Evolutionary conservation across 2,329 filamentous ascomycete species (phyloP), one percentile per base, ranked within the genome.

Genomic region (Xylariales sp.): DNA sequence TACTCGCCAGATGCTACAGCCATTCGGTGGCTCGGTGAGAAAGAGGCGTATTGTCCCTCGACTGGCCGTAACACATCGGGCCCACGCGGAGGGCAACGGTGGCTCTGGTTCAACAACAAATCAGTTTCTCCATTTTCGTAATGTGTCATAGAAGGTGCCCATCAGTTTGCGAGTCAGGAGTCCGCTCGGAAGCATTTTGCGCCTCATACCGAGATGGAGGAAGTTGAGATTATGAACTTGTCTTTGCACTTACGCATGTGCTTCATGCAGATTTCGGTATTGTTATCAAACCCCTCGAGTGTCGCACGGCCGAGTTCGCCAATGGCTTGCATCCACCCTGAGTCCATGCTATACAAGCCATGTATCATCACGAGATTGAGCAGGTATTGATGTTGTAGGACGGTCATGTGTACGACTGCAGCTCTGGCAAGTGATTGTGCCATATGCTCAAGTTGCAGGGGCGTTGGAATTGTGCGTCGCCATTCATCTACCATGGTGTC

Each of bases 341-440:
- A 57, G 4, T 62, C 53, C 7, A 57, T 44, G n/a, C 60, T 63
- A 20, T 64, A 68, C 2, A 69, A 53, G 2, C 67, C 64, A 20
- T 68, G 64, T 0, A 59, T 55, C 50, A 58, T 61, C 8, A 62
- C 53, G n/a, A 63, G 52, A 1, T 59, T 61, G 24, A 62, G 38
- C 1, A 68, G 38, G 24, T 63, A 68, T 1, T 57, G 53, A 35
- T 66, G 63, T 20, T 68, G 57, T 22, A 70, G 52, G 33, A 57
- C 58, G 5, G 59, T 56, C 57, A 70, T 59, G 31, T 62, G 59
- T 15, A 59, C 47, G 1, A 62, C 50, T 16, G 60, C 54, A 0
- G 50, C 51, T 1, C 55, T 51, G 1, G 52, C 51, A 1, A 66
- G 51, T 1, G 51, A 55, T 3, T 53, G 45, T 3, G 52, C 45